Conservation (phyloP, 1,139 yeast species). For the Candida glucosophila region DNA sequence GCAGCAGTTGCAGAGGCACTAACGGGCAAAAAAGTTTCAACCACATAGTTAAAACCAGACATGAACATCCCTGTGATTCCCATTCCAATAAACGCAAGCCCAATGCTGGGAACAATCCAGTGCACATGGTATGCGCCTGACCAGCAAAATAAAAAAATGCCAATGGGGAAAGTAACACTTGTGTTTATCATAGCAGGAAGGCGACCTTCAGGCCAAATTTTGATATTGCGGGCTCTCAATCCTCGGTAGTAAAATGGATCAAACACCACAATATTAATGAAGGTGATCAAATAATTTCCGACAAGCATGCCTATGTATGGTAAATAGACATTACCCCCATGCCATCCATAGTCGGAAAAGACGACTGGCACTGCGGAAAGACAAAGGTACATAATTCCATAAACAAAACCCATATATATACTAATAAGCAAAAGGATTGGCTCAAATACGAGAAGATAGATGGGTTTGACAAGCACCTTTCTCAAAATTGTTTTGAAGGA, state of each 20-base stretch:
- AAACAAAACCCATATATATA: slow-evolving; percentile 66
- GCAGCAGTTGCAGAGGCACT: slow-evolving; percentile 91
- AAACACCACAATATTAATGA: no score
- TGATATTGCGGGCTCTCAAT: slow-evolving; percentile 15
- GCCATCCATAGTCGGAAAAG: slow-evolving; percentile 52
- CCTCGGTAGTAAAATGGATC: slow-evolving; percentile 32
- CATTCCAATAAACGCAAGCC: slow-evolving; percentile 59
- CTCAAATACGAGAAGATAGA: slow-evolving; percentile 53
- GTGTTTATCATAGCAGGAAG: slow-evolving; percentile 59
- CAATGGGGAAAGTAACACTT: slow-evolving; percentile 55
- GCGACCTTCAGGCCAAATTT: slow-evolving; percentile 65
- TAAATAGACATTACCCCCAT: slow-evolving; percentile 41
- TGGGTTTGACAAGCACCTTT: slow-evolving; percentile 59
- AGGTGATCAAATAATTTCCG: no score
- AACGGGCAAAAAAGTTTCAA: slow-evolving; percentile 62
- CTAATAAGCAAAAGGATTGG: slow-evolving; percentile 59
- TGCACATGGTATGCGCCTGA: slow-evolving; percentile 61
- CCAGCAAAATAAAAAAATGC: slow-evolving; percentile 76
- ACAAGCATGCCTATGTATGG: slow-evolving; percentile 51
- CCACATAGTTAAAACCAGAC: slow-evolving; percentile 64
- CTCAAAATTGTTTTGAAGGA: slow-evolving; percentile 52
- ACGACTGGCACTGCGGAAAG: slow-evolving; percentile 68
- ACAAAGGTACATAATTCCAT: slow-evolving; percentile 66
- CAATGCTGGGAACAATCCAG: slow-evolving; percentile 69
- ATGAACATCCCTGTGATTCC: slow-evolving; percentile 66